Percentiles rank a stretch among this genome's conserved stretches.
Evolutionary conservation across 164 flowering plant genomes (phyloP).

Genomic region (Macadamia tetraphylla): DNA sequence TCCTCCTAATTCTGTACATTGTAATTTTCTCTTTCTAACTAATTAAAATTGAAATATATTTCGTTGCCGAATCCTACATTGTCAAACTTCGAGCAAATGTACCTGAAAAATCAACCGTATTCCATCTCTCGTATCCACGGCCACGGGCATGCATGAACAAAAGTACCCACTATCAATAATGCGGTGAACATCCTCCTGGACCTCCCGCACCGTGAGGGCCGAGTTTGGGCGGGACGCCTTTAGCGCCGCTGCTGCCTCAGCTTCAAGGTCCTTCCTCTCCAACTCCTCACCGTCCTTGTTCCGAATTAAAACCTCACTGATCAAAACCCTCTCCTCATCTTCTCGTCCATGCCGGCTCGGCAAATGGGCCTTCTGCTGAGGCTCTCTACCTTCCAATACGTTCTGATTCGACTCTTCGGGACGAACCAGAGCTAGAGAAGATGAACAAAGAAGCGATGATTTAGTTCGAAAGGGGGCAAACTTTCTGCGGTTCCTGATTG

Average conservation of each 20-base stretch:
- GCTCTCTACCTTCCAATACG: conserved; percentile 17
- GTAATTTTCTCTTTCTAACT: too few species aligned
- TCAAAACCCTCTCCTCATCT: conserved; percentile 87
- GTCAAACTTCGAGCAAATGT: conserved; percentile 6
- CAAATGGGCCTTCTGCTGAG: conserved; percentile 25
- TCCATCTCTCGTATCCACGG: conserved; percentile 92
- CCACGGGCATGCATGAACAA: conserved; percentile 89
- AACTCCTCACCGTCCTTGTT: conserved; percentile 94
- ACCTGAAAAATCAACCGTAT: conserved; percentile 92
- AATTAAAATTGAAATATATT: too few species aligned
- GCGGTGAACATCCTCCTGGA: conserved; percentile 92
- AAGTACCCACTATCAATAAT: conserved; percentile 86
- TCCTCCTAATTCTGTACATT: too few species aligned
- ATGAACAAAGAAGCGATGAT: conserved; percentile 30
- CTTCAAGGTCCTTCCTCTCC: conserved; percentile 86
- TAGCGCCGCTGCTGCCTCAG: conserved; percentile 64
- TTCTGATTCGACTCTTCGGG: conserved; percentile 28
- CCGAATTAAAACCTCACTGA: conserved; percentile 87
- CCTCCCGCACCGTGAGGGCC: conserved; percentile 83
- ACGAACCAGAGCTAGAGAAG: conserved; percentile 28
- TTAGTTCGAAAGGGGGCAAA: neutral
- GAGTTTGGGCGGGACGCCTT: conserved; percentile 79
- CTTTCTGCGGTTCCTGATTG: conserved; percentile 15
- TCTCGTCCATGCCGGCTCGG: conserved; percentile 25
- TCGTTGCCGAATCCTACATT: neutral